Conservation (phyloP, 1,284 basidiomycete species). For the Acaromyces ingoldii region DNA sequence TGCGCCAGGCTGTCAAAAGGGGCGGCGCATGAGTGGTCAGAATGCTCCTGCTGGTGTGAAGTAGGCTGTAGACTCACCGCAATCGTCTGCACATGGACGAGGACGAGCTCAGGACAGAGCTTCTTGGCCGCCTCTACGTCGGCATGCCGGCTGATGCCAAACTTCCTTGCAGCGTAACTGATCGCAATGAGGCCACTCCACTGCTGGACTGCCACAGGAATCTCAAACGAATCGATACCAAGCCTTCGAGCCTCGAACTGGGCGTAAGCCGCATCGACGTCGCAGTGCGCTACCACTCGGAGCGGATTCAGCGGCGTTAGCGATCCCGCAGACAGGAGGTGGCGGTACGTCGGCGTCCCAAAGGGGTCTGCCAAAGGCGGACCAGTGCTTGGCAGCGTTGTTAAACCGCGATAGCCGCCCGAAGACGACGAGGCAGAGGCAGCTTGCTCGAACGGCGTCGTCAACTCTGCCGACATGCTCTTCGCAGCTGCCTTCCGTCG, state of each 20-base stretch:
- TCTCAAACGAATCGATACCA: conserved; percentile 62
- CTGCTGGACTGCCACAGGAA: conserved; percentile 84
- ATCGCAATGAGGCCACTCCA: conserved; percentile 86
- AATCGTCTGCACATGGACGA: conserved; percentile 92
- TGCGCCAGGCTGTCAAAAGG: conserved; percentile 65
- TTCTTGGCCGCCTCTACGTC: conserved; percentile 60
- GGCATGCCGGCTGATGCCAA: conserved; percentile 69
- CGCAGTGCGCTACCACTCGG: conserved; percentile 73
- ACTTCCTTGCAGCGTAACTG: conserved; percentile 88
- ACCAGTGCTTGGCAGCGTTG: background rate
- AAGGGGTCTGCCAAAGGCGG: background rate
- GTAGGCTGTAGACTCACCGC: conserved; percentile 37
- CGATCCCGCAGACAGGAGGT: conserved; percentile 39
- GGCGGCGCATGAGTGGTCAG: background rate
- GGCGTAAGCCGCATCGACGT: conserved; percentile 54
- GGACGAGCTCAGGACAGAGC: conserved; percentile 74
- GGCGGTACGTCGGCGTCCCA: conserved; percentile 29
- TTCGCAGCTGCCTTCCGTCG: too few relatives aligned
- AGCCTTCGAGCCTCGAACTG: conserved; percentile 83
- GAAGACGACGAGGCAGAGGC: too few relatives aligned
- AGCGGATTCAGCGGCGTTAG: conserved; percentile 52
- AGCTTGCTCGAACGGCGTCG: too few relatives aligned
- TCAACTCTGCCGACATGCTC: too few relatives aligned
- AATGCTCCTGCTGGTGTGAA: background rate
- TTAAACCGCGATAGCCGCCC: too few relatives aligned